Conservation (phyloP, 2,329 filamentous ascomycete species). For the Verticillium dahliae region DNA sequence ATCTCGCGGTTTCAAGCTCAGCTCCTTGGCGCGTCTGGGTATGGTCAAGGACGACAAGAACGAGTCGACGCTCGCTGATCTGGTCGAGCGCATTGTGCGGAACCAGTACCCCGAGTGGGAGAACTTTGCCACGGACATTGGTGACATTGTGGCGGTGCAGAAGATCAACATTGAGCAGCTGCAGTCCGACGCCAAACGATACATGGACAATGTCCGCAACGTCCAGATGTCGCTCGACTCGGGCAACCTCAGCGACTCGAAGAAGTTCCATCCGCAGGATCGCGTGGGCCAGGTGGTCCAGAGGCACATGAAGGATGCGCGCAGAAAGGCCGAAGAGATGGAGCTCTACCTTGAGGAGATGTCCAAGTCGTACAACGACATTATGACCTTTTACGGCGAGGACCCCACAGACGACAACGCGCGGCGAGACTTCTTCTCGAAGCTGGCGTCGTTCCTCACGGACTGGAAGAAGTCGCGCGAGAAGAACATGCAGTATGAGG, state of each 20-base stretch:
- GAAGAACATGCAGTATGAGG: conserved; percentile 83
- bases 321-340: conserved; percentile 94
- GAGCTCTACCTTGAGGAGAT: conserved; percentile 90
- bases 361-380: conserved; percentile 84
- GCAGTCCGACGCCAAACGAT: conserved; percentile 77
- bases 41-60: conserved; percentile 99
- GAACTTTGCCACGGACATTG: conserved; percentile 77
- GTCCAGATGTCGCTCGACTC: conserved; percentile 87
- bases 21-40: conserved; percentile 81
- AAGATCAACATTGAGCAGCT: conserved; percentile 96
- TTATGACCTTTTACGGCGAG: conserved; percentile 95
- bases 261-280: conserved; percentile 97
- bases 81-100: conserved; percentile 92
- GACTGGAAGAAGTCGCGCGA: conserved; percentile 96
- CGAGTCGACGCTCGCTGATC: conserved; percentile 88
- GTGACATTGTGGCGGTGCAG: conserved; percentile 68
- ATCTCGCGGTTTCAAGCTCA: conserved; percentile 94
- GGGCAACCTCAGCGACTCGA: conserved; percentile 90
- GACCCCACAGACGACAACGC: conserved; percentile 87
- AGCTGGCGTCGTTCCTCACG: conserved; percentile 79
- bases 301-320: conserved; percentile 90
- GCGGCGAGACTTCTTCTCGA: conserved; percentile 91
- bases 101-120: conserved; percentile 97
- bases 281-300: conserved; percentile 88
- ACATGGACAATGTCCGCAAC: conserved; percentile 92